Percentiles rank a stretch among this genome's conserved stretches.
These are phyloP conservation scores for Polygonum maritimum DNA, from an alignment of 148 eudicot species.

Conservation along the genomic window DNA sequence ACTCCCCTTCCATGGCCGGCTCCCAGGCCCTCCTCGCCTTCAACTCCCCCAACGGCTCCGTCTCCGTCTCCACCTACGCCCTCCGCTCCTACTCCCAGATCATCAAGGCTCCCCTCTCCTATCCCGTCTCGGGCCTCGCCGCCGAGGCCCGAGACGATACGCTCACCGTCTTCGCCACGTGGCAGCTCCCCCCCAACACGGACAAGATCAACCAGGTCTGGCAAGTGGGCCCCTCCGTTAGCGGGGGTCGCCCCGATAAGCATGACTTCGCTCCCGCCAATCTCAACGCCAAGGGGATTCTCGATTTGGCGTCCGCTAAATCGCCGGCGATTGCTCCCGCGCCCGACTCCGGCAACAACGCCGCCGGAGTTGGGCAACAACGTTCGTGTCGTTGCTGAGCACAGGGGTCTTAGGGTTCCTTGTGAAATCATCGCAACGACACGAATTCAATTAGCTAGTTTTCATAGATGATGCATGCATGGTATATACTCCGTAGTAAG, in stretches of 20 bases:
- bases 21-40: conserved; percentile 23
- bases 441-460: too few species aligned
- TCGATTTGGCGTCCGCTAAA: conserved; percentile 13
- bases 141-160: conserved; percentile 9
- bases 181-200: conserved; percentile 1
- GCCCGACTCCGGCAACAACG: background rate
- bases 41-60: conserved; percentile 1
- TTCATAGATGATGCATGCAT: too few species aligned
- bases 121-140: conserved; percentile 12
- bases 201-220: conserved; percentile 18
- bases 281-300: conserved; percentile 20
- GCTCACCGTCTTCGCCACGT: conserved; percentile 22
- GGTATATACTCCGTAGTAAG: too few species aligned
- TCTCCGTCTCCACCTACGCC: conserved; percentile 20
- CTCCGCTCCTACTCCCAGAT: conserved; percentile 12
- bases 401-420: too few species aligned
- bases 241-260: background rate
- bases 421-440: too few species aligned
- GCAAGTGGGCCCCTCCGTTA: conserved; percentile 27
- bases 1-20: conserved; percentile 15
- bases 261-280: conserved; percentile 12
- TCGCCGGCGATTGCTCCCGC: background rate
- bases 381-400: too few species aligned
- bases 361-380: background rate
- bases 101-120: conserved; percentile 20